A percentile compares a stretch with the other conserved stretches of the same genome.
These are phyloP conservation scores for Leucoagaricus sp. DNA, from an alignment of 1,284 basidiomycete species.

Conservation along the genomic window DNA sequence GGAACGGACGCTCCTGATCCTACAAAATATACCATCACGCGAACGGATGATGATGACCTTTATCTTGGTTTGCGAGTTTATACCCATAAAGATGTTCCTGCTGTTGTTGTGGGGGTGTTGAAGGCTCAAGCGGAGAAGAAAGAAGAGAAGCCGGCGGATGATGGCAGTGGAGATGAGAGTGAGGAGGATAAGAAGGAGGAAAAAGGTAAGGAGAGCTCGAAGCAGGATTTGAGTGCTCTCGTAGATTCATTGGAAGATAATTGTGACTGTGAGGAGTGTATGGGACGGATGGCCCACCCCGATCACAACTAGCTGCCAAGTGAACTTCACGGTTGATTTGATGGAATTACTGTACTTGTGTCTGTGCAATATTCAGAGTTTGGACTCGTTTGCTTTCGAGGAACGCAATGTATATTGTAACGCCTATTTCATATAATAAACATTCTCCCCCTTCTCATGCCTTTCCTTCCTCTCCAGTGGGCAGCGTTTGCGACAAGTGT, in stretches of 20 bases:
- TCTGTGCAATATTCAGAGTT: too few relatives aligned
- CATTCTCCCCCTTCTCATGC: background rate
- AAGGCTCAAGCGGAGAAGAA: conserved; percentile 24
- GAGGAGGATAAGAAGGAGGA: background rate
- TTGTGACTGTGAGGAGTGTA: conserved; percentile 10
- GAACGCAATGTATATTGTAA: background rate
- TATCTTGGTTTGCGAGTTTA: conserved; percentile 45
- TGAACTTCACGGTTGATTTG: too few relatives aligned
- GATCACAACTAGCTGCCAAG: background rate
- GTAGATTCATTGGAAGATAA: conserved; percentile 2
- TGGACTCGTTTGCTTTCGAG: background rate
- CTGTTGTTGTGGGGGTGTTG: conserved; percentile 38
- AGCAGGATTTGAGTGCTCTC: conserved; percentile 1
- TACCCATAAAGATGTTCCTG: conserved; percentile 41
- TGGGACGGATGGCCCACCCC: conserved; percentile 3
- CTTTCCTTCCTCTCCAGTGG: conserved; percentile 5
- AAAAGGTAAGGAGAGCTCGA: background rate
- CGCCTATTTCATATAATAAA: background rate
- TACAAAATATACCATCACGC: conserved; percentile 22
- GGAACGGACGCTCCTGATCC: background rate
- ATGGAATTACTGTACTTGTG: too few relatives aligned
- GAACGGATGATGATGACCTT: conserved; percentile 31
- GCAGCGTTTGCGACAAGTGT: background rate
- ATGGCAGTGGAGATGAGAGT: too few relatives aligned
- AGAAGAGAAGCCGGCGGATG: background rate